These are phyloP conservation scores for Parastagonospora avenae DNA, from an alignment of 2,329 filamentous ascomycete species.

Conservation along the genomic window DNA sequence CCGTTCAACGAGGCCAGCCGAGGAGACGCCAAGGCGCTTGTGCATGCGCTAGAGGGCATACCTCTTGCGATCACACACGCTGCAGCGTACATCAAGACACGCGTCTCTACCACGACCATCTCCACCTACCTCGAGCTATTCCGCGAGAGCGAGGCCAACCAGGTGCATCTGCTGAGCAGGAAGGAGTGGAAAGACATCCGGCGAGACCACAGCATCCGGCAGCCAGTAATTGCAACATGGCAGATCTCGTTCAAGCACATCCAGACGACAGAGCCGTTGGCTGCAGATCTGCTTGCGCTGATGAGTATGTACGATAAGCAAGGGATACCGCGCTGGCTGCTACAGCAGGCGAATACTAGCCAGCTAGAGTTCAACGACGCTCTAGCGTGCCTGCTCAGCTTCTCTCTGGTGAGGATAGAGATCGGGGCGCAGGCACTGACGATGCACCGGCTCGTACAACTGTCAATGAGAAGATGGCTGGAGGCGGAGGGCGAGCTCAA, in stretches of 20 bases:
- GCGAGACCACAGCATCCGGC: constrained; percentile 37
- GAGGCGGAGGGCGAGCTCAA: constrained; percentile 5
- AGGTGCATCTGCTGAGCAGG: constrained; percentile 14
- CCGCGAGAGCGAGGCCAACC: constrained; percentile 38
- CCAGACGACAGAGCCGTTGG: constrained; percentile 28
- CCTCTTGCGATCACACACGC: constrained; percentile 7
- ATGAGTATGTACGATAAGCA: constrained; percentile 23
- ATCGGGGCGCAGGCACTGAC: constrained; percentile 7
- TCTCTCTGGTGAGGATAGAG: constrained; percentile 13
- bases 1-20: constrained; percentile 3
- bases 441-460: constrained; percentile 19
- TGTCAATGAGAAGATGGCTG: constrained; percentile 15
- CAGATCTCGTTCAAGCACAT: constrained; percentile 41
- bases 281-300: constrained; percentile 51
- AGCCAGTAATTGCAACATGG: constrained; percentile 45
- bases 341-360: constrained; percentile 8
- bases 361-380: constrained; percentile 16
- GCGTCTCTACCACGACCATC: constrained; percentile 3
- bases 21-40: constrained; percentile 9
- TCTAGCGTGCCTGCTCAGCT: constrained; percentile 13
- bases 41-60: constrained; percentile 34
- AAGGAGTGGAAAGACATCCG: constrained; percentile 35
- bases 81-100: constrained; percentile 7
- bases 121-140: constrained; percentile 10
- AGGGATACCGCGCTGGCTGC: constrained; percentile 13